Conservation (phyloP, 2,329 filamentous ascomycete genomes). For the Paecilomyces sp. region DNA sequence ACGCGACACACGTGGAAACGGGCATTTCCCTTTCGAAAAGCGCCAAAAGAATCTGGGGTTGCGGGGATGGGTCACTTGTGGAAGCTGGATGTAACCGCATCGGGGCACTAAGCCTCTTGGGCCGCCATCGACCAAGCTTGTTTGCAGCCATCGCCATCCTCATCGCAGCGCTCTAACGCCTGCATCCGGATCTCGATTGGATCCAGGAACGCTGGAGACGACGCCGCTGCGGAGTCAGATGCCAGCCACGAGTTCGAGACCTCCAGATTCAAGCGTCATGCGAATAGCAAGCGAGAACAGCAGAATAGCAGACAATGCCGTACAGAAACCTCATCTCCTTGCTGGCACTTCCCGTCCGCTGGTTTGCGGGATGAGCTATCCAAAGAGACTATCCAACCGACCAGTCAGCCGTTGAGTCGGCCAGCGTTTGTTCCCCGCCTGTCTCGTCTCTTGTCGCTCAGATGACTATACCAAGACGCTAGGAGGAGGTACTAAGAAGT, state of each 20-base stretch:
- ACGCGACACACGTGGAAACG: neutral
- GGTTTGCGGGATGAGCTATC: neutral
- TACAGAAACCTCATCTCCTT: neutral
- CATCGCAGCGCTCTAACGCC: neutral
- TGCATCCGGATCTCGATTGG: neutral
- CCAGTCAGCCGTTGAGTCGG: neutral
- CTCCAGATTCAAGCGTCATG: neutral
- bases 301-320: neutral
- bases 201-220: neutral
- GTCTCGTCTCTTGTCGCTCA: neutral
- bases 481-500: neutral
- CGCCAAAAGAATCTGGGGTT: neutral
- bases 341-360: neutral
- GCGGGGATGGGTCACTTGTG: neutral
- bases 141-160: neutral
- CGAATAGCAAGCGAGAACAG: neutral
- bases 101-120: neutral
- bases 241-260: neutral
- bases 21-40: neutral
- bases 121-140: neutral
- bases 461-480: neutral
- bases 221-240: neutral
- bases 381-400: neutral
- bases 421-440: neutral
- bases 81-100: neutral